Evolutionary conservation across 192 early-diverging fungal species (phyloP).

Genomic region (Podila epigama): DNA sequence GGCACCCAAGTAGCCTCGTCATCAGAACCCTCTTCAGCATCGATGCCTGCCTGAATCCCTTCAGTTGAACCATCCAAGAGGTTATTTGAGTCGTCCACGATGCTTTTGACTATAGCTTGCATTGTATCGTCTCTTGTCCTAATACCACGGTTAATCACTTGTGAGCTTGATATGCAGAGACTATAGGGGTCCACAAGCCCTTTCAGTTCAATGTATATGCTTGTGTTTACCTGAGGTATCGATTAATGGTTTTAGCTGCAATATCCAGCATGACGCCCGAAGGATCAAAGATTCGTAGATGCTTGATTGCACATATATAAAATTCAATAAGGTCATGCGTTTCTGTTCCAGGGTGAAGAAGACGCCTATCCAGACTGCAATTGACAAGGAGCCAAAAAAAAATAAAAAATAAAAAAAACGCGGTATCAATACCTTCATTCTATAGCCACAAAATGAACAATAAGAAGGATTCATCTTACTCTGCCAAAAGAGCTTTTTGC

Average conservation of each 20-base stretch:
- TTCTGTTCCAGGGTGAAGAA: conserved; percentile 77
- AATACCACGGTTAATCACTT: background rate
- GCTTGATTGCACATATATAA: conserved; percentile 76
- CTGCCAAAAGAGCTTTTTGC: conserved; percentile 20
- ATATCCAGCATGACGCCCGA: conserved; percentile 70
- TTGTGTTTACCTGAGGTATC: conserved; percentile 57
- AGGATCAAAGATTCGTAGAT: conserved; percentile 73
- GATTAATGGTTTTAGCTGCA: conserved; percentile 63
- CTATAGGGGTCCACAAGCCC: no score
- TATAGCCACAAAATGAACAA: background rate
- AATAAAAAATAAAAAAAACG: background rate
- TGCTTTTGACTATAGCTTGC: conserved; percentile 66
- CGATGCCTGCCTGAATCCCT: conserved; percentile 41
- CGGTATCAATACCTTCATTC: background rate
- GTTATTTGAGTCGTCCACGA: conserved; percentile 68
- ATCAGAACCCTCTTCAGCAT: conserved; percentile 59
- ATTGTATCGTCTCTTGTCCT: conserved; percentile 72
- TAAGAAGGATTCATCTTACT: conserved; percentile 14
- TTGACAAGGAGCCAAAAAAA: background rate
- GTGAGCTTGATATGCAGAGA: no score
- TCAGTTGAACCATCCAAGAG: conserved; percentile 56
- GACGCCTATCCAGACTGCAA: conserved; percentile 58
- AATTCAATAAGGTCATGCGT: conserved; percentile 74
- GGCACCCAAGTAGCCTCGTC: conserved; percentile 64
- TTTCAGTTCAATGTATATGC: background rate